Conservation (phyloP, 148 eudicot species). For the Talinum fruticosum region DNA sequence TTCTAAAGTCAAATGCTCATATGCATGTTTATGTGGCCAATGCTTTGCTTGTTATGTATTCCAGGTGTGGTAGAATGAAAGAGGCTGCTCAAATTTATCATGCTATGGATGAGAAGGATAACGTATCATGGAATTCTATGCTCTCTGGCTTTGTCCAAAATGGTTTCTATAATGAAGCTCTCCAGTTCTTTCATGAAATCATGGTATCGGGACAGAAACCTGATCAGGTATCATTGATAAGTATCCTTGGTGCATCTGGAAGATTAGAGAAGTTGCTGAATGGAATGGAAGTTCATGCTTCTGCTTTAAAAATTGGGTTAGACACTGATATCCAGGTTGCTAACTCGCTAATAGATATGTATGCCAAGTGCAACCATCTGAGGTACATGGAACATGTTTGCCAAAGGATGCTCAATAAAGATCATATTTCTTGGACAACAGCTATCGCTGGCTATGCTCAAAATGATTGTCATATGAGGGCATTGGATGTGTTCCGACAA, state of each 20-base stretch:
- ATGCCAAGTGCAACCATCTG: conserved; percentile 58
- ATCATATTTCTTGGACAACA: conserved; percentile 78
- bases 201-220: conserved; percentile 44
- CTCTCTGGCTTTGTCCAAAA: conserved; percentile 67
- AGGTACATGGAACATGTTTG: conserved; percentile 56
- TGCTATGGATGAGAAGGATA: conserved; percentile 49
- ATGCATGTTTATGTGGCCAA: conserved; percentile 61
- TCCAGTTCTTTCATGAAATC: conserved; percentile 43
- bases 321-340: conserved; percentile 60
- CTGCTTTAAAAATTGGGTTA: conserved; percentile 55
- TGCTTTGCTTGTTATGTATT: conserved; percentile 78
- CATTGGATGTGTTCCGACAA: conserved; percentile 57
- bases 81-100: conserved; percentile 53
- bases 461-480: conserved; percentile 39
- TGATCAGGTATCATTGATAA: conserved; percentile 60
- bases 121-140: conserved; percentile 75
- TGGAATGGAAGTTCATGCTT: conserved; percentile 88
- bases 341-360: conserved; percentile 75
- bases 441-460: conserved; percentile 64
- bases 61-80: conserved; percentile 55
- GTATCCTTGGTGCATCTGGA: conserved; percentile 58
- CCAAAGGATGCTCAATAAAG: conserved; percentile 44
- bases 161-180: conserved; percentile 50
- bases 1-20: conserved; percentile 44
- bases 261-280: conserved; percentile 46